phyloP scores from a whole-genome alignment of 257 asterid species.

The Parsonsia alboflavescens region DNA sequence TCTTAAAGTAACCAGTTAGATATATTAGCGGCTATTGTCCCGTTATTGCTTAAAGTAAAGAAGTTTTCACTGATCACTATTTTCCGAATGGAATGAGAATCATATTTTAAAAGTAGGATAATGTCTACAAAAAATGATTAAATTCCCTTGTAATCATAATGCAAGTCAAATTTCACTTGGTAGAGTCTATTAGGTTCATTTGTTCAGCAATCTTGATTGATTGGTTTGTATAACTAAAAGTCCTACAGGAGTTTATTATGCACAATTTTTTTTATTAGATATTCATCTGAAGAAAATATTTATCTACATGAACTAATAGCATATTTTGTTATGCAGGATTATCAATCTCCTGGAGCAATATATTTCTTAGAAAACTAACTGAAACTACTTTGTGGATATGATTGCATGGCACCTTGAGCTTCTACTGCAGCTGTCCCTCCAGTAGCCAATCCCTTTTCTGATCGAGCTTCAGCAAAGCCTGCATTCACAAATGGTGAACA shows the following conservation, averaged over 20 bases:
- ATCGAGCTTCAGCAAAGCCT: conserved; percentile 64
- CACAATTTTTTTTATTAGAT: not conserved
- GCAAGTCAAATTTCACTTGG: not conserved
- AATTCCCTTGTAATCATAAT: not conserved
- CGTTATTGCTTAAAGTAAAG: not conserved
- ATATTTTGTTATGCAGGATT: not conserved
- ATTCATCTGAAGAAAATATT: not conserved
- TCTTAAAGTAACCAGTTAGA: not conserved
- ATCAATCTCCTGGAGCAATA: not conserved
- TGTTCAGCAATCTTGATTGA: not conserved
- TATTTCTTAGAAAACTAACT: not conserved
- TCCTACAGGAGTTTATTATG: not conserved
- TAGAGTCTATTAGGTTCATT: not conserved
- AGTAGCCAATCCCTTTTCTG: conserved; percentile 42
- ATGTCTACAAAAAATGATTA: not conserved
- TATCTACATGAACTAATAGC: not conserved
- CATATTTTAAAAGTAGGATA: too few relatives aligned
- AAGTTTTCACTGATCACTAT: not conserved
- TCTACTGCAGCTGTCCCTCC: conserved; percentile 35
- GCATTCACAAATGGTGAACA: conserved; percentile 32
- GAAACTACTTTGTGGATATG: not conserved
- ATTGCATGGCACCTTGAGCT: conserved; percentile 42
- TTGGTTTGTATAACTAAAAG: not conserved
- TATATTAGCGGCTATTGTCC: not conserved
- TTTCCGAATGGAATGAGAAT: not conserved